Percentiles rank a stretch among this genome's conserved stretches.
These are phyloP conservation scores for Digitaria exilis DNA, from an alignment of 202 grass and related monocot species.

Conservation along the genomic window DNA sequence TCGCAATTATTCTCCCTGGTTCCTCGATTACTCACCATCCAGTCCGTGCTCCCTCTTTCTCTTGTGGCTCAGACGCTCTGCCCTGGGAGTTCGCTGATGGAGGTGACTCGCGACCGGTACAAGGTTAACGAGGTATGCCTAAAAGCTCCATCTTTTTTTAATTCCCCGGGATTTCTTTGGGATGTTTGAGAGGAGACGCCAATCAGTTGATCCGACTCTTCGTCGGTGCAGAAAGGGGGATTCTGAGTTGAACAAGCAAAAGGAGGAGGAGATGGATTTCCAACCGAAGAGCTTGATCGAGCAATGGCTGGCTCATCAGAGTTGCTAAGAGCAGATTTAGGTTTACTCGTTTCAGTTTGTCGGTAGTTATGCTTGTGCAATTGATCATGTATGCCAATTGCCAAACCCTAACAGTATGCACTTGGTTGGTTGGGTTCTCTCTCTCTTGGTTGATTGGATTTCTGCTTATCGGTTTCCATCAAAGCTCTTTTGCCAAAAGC, in stretches of 20 bases:
- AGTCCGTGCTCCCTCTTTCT: slow-evolving; percentile 28
- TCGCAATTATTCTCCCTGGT: slow-evolving; percentile 18
- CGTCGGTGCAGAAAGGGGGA: slow-evolving; percentile 46
- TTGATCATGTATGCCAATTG: slow-evolving; percentile 29
- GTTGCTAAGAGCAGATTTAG: slow-evolving; percentile 29
- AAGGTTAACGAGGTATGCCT: slow-evolving; percentile 62
- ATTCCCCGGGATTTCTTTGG: neutral
- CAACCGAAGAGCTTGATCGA: slow-evolving; percentile 20
- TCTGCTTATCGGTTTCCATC: neutral
- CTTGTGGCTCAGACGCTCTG: slow-evolving; percentile 34
- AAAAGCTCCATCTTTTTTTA: slow-evolving; percentile 13
- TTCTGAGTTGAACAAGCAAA: slow-evolving; percentile 31
- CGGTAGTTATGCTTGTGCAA: neutral
- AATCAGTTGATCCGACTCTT: slow-evolving; percentile 15
- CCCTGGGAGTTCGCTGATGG: slow-evolving; percentile 49
- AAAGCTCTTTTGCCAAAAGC: neutral
- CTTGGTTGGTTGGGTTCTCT: neutral
- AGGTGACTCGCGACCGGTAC: slow-evolving; percentile 57
- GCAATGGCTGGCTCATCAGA: slow-evolving; percentile 34
- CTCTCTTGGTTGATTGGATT: neutral
- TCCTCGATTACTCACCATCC: slow-evolving; percentile 23
- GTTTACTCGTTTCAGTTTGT: neutral
- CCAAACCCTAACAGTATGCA: slow-evolving; percentile 32
- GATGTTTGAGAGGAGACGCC: neutral
- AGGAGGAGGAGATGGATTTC: slow-evolving; percentile 22